These are phyloP conservation scores for Talaromyces sp. DNA, from an alignment of 2,329 filamentous ascomycete genomes.

Conservation along the genomic window DNA sequence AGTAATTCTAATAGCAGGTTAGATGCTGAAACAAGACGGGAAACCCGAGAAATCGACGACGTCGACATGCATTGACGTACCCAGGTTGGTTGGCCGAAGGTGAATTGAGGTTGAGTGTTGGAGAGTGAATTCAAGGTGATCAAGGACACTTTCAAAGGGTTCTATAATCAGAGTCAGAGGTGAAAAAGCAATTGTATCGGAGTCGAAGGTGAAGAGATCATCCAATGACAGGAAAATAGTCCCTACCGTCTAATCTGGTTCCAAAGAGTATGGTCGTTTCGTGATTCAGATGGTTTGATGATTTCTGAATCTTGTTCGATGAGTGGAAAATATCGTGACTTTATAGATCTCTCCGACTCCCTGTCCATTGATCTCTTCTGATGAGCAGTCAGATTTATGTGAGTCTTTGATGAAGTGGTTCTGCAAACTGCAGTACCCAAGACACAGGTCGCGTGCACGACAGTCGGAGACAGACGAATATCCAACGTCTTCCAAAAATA, in stretches of 20 bases:
- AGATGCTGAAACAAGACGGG: not conserved
- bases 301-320: not conserved
- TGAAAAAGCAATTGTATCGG: not conserved
- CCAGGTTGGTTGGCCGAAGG: not conserved
- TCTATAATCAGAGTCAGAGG: not conserved
- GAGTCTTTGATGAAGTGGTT: not conserved
- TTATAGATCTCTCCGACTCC: not conserved
- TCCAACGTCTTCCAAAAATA: not conserved
- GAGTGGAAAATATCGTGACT: not conserved
- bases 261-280: not conserved
- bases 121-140: not conserved
- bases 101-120: not conserved
- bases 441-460: not conserved
- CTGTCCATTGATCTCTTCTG: not conserved
- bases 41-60: not conserved
- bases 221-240: not conserved
- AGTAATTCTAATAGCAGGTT: not conserved
- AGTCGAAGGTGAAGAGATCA: not conserved
- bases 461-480: not conserved
- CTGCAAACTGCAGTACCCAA: not conserved
- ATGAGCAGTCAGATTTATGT: conserved; percentile 1
- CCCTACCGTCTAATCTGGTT: not conserved
- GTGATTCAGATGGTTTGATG: not conserved
- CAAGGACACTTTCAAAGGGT: not conserved
- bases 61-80: not conserved